Evolutionary conservation across 129 eudicot genomes (phyloP).

Genomic region (Rutidosis leptorrhynchoides): DNA sequence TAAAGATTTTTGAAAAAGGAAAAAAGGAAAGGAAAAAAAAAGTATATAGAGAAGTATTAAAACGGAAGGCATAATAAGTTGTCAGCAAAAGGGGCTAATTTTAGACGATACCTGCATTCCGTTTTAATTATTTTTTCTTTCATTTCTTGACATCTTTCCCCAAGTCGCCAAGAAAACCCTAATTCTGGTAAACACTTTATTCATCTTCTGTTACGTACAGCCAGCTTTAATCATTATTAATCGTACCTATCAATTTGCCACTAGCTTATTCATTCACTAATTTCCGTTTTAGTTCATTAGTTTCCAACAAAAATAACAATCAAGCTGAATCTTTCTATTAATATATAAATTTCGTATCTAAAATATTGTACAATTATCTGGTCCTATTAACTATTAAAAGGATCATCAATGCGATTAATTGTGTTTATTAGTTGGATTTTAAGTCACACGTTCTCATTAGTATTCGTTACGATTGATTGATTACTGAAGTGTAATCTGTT

Average conservation of each 20-base stretch:
- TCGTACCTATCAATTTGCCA: neutral
- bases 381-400: too few relatives aligned
- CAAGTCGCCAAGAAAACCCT: conserved; percentile 41
- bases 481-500: neutral
- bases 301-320: conserved; percentile 14
- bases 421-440: neutral
- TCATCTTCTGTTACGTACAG: conserved; percentile 1
- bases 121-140: neutral
- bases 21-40: neutral
- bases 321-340: neutral
- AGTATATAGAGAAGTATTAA: neutral
- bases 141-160: conserved; percentile 30
- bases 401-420: conserved; percentile 6
- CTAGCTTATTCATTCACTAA: neutral
- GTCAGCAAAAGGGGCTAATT: conserved; percentile 29
- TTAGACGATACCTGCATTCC: conserved; percentile 22
- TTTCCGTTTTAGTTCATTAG: neutral
- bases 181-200: conserved; percentile 18
- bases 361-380: neutral
- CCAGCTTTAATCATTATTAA: conserved; percentile 19
- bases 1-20: too few relatives aligned
- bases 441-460: neutral
- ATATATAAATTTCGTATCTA: neutral
- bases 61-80: neutral
- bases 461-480: neutral